Conservation (phyloP, 2,329 filamentous ascomycete genomes). For the Aureobasidium sp. region DNA sequence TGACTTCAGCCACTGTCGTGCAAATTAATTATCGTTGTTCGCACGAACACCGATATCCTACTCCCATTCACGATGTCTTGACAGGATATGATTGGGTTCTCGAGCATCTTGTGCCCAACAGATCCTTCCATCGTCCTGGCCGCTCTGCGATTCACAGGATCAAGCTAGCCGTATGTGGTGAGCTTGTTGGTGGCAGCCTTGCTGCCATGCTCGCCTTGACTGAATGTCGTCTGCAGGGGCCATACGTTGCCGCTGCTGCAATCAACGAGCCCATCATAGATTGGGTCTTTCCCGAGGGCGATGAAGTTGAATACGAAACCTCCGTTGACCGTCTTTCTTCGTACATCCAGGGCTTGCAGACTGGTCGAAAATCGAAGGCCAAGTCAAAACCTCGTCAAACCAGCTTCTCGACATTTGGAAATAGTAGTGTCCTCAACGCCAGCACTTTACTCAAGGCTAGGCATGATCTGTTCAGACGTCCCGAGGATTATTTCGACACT, state of each 20-base stretch:
- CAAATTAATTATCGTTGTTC: constrained; percentile 40
- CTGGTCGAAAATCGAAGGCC: not conserved
- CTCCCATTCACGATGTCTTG: constrained; percentile 42
- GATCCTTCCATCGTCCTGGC: constrained; percentile 23
- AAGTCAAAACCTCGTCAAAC: not conserved
- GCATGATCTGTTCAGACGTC: constrained; percentile 34
- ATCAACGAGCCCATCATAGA: constrained; percentile 43
- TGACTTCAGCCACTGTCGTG: constrained; percentile 36
- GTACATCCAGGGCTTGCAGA: not conserved
- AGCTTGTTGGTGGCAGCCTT: constrained; percentile 42
- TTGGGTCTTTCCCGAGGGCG: constrained; percentile 37
- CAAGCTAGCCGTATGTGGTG: constrained; percentile 40
- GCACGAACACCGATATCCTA: constrained; percentile 33
- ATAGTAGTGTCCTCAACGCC: not conserved
- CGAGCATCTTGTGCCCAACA: constrained; percentile 30
- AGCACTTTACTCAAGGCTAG: constrained; percentile 30
- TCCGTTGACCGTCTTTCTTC: not conserved
- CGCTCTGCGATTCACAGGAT: constrained; percentile 25
- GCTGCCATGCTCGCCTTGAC: constrained; percentile 45
- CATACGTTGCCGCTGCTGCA: constrained; percentile 39
- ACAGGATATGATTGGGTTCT: constrained; percentile 43
- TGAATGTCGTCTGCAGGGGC: constrained; percentile 38
- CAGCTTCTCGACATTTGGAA: constrained; percentile 8
- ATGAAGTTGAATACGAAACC: constrained; percentile 17
- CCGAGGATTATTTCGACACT: constrained; percentile 41